phyloP scores from a whole-genome alignment of 257 asterid species.

The Voacanga thouarsii region DNA sequence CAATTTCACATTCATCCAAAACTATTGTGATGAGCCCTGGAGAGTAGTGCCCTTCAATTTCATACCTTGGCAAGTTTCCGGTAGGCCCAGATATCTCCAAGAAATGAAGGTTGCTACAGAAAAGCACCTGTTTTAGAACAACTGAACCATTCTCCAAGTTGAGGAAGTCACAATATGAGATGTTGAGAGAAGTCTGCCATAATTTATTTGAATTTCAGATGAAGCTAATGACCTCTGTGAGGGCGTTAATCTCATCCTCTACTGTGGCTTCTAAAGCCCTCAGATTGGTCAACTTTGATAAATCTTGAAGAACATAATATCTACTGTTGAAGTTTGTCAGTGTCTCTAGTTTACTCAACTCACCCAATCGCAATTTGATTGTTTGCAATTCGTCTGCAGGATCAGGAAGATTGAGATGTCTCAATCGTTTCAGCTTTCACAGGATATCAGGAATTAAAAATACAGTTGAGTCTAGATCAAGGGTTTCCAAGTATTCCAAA shows the following conservation, averaged over 20 bases:
- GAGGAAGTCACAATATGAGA: no score
- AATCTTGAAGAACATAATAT: no score
- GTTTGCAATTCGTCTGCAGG: no score
- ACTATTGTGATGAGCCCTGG: neutral
- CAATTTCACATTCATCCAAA: neutral
- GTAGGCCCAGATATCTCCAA: neutral
- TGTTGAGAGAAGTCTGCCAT: no score
- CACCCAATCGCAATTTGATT: neutral
- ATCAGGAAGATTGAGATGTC: neutral
- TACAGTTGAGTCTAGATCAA: neutral
- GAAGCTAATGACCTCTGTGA: neutral
- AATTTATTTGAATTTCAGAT: neutral
- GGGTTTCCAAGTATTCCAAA: neutral
- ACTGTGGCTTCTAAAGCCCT: neutral
- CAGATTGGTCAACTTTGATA: neutral
- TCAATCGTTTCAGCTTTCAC: neutral
- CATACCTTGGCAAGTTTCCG: neutral
- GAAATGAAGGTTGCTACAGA: no score
- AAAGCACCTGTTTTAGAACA: no score
- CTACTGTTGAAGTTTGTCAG: neutral
- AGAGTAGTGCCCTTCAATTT: neutral
- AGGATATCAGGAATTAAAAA: neutral
- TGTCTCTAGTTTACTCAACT: neutral
- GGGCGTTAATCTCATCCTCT: neutral
- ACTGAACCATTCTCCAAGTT: no score